Evolutionary conservation across 371 early-diverging fungal species (phyloP).

Genomic region (Apophysomyces trapeziformis): DNA sequence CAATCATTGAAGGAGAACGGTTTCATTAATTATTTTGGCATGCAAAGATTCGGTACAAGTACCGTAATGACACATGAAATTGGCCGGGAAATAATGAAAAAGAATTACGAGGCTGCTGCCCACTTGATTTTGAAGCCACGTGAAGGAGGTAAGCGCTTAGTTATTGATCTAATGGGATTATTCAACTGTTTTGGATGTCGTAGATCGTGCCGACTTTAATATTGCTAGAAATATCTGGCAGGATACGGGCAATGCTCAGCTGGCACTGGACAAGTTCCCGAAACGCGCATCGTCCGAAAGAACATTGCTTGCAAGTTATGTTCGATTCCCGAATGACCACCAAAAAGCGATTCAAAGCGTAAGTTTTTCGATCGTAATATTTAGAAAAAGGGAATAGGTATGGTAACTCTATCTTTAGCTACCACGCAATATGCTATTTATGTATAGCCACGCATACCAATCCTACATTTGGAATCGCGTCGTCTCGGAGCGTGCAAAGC

Average conservation of each 20-base stretch:
- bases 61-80: conserved; percentile 84
- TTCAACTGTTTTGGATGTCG: neutral
- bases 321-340: conserved; percentile 49
- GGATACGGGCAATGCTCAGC: conserved; percentile 64
- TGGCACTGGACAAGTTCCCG: conserved; percentile 72
- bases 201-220: conserved; percentile 62
- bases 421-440: conserved; percentile 83
- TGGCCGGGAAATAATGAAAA: conserved; percentile 82
- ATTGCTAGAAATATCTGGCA: conserved; percentile 76
- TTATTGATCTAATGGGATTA: neutral
- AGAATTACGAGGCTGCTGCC: conserved; percentile 77
- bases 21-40: conserved; percentile 98
- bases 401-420: conserved; percentile 47
- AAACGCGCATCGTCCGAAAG: conserved; percentile 74
- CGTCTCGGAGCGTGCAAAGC: conserved; percentile 75
- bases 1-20: conserved; percentile 68
- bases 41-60: conserved; percentile 98
- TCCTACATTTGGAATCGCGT: conserved; percentile 95
- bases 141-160: conserved; percentile 54
- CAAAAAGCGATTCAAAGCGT: conserved; percentile 69
- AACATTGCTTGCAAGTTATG: conserved; percentile 62
- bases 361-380: conserved; percentile 15
- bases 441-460: conserved; percentile 99
- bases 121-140: conserved; percentile 84
- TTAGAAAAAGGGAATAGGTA: neutral